A percentile compares a stretch with the other conserved stretches of the same genome.
These are phyloP conservation scores for Fusarium lateritium DNA, from an alignment of 2,329 filamentous ascomycete genomes.

Conservation along the genomic window DNA sequence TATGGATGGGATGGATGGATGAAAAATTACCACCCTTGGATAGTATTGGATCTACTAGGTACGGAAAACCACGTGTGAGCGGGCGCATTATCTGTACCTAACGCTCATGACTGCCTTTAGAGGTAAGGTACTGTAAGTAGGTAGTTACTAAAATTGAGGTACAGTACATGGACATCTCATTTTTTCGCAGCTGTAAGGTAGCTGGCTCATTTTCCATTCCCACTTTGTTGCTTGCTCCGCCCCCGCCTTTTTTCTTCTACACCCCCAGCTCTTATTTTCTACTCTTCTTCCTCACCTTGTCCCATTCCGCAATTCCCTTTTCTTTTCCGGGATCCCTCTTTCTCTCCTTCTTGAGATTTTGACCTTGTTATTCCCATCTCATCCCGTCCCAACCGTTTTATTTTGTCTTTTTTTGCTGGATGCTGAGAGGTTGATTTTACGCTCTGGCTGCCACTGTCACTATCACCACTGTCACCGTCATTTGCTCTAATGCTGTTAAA, in stretches of 20 bases:
- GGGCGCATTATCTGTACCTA: slow-evolving; percentile 30
- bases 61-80: slow-evolving; percentile 34
- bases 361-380: slow-evolving; percentile 45
- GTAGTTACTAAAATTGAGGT: slow-evolving; percentile 6
- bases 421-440: slow-evolving; percentile 15
- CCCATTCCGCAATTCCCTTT: slow-evolving; percentile 46
- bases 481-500: slow-evolving; percentile 14
- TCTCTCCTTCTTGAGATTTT: slow-evolving; percentile 17
- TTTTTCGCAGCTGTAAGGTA: slow-evolving; percentile 7
- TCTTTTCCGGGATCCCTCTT: slow-evolving; percentile 46
- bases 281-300: slow-evolving; percentile 41
- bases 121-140: slow-evolving; percentile 29
- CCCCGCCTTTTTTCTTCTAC: slow-evolving; percentile 46
- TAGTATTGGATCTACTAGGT: slow-evolving; percentile 16
- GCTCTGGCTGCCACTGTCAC: slow-evolving; percentile 6
- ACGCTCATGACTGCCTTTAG: slow-evolving; percentile 42
- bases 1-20: slow-evolving; percentile 14
- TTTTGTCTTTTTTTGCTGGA: neutral
- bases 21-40: slow-evolving; percentile 23
- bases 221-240: slow-evolving; percentile 44
- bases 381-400: slow-evolving; percentile 1
- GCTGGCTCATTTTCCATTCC: slow-evolving; percentile 15
- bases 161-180: slow-evolving; percentile 18
- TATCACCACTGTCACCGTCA: slow-evolving; percentile 1
- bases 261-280: slow-evolving; percentile 39